These are phyloP conservation scores for Geotrichum europaeum DNA, from an alignment of 1,139 yeast species.

Conservation along the genomic window DNA sequence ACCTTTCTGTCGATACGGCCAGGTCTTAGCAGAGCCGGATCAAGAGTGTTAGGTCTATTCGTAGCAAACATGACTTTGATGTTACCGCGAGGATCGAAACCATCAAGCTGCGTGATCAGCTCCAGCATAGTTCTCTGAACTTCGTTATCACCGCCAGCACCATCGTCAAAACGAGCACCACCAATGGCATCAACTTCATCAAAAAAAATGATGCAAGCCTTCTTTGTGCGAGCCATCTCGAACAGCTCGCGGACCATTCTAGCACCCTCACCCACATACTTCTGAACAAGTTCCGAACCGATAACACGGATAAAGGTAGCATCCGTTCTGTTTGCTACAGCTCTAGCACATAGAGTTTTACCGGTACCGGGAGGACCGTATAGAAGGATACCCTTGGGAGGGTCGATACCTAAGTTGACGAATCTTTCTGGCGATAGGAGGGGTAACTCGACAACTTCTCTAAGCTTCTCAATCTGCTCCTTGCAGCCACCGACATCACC, in stretches of 20 bases:
- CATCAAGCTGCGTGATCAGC: slow-evolving; percentile 92
- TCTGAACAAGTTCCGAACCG: slow-evolving; percentile 96
- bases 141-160: slow-evolving; percentile 99
- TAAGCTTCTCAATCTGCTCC: slow-evolving; percentile 91
- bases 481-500: slow-evolving; percentile 96
- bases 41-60: slow-evolving; percentile 93
- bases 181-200: slow-evolving; percentile 99
- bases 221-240: slow-evolving; percentile 97
- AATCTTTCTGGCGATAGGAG: slow-evolving; percentile 91
- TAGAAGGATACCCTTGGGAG: slow-evolving; percentile 92
- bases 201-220: slow-evolving; percentile 92
- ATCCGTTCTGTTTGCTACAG: slow-evolving; percentile 97
- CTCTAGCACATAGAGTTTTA: slow-evolving; percentile 94
- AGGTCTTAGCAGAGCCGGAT: slow-evolving; percentile 95
- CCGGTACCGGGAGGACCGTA: slow-evolving; percentile 99
- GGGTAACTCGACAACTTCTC: slow-evolving; percentile 97
- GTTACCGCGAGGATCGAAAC: slow-evolving; percentile 97
- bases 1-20: slow-evolving; percentile 98
- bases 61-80: slow-evolving; percentile 99
- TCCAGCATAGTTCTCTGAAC: slow-evolving; percentile 99
- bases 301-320: slow-evolving; percentile 97
- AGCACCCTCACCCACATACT: slow-evolving; percentile 99
- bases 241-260: slow-evolving; percentile 97
- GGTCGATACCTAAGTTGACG: slow-evolving; percentile 93
- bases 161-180: slow-evolving; percentile 97